Conservation (phyloP, 371 early-diverging fungal genomes). For the Mucor lusitanicus region DNA sequence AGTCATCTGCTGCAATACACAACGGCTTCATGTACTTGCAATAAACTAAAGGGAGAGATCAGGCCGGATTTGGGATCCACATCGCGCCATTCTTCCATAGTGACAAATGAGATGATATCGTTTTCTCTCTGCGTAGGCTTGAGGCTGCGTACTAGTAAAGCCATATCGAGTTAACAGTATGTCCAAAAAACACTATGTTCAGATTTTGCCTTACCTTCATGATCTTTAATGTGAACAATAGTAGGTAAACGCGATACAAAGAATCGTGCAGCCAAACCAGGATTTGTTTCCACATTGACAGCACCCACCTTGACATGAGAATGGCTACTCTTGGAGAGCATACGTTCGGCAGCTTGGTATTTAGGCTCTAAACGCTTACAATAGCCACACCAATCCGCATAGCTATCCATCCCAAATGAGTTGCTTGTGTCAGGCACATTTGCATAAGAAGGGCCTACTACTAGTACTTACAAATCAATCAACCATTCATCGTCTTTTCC, state of each 20-base stretch:
- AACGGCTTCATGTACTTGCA: conserved; percentile 29
- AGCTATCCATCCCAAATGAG: conserved; percentile 16
- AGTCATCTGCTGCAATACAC: too few species aligned
- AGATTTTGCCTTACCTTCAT: conserved; percentile 28
- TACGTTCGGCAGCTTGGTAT: conserved; percentile 32
- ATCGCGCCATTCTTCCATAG: conserved; percentile 37
- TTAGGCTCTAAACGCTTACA: conserved; percentile 38
- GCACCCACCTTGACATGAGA: conserved; percentile 31
- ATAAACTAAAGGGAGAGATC: conserved; percentile 41
- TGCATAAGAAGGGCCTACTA: too few species aligned
- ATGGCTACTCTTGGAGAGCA: conserved; percentile 12
- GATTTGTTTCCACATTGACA: conserved; percentile 43
- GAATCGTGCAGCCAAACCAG: conserved; percentile 48
- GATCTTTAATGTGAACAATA: conserved; percentile 42
- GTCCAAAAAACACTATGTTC: background rate
- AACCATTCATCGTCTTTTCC: conserved; percentile 40
- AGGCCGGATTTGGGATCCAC: conserved; percentile 32
- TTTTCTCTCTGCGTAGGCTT: conserved; percentile 12
- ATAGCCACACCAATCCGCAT: conserved; percentile 51
- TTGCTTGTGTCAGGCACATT: background rate
- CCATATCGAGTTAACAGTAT: too few species aligned
- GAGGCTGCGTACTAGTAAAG: conserved; percentile 11
- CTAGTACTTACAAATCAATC: conserved; percentile 42
- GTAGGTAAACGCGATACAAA: conserved; percentile 50
- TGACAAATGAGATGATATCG: conserved; percentile 26